These are phyloP conservation scores for Kwoniella heveanensis DNA, from an alignment of 768 basidiomycete species.

Conservation along the genomic window DNA sequence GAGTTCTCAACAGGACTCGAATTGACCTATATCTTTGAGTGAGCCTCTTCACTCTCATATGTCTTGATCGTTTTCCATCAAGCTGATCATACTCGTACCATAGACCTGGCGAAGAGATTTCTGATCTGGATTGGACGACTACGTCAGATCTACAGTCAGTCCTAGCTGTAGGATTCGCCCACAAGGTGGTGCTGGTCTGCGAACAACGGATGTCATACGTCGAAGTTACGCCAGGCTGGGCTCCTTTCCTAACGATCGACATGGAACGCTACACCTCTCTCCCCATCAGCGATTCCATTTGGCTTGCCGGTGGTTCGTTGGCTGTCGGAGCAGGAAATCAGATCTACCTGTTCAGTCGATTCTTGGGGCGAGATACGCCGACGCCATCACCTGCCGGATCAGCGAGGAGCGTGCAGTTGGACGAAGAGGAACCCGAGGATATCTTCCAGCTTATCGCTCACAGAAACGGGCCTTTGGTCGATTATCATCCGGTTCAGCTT, in stretches of 20 bases:
- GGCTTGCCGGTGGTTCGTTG: slow-evolving; percentile 80
- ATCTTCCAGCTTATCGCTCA: slow-evolving; percentile 81
- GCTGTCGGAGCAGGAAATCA: slow-evolving; percentile 81
- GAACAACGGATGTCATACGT: slow-evolving; percentile 92
- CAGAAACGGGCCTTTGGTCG: slow-evolving; percentile 80
- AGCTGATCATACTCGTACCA: neutral
- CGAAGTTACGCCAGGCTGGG: slow-evolving; percentile 77
- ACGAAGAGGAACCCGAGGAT: slow-evolving; percentile 57
- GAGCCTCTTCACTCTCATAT: slow-evolving; percentile 27
- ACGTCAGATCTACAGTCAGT: slow-evolving; percentile 88
- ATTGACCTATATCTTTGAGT: slow-evolving; percentile 68
- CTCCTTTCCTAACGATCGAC: slow-evolving; percentile 61
- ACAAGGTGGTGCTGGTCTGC: slow-evolving; percentile 80
- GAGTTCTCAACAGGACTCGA: slow-evolving; percentile 91
- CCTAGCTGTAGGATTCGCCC: slow-evolving; percentile 80
- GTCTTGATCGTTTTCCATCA: slow-evolving; percentile 57
- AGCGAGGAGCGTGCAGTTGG: slow-evolving; percentile 24
- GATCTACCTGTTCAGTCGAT: slow-evolving; percentile 72
- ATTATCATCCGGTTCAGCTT: slow-evolving; percentile 92
- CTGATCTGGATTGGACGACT: slow-evolving; percentile 90
- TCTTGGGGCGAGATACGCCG: slow-evolving; percentile 36
- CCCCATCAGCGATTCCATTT: slow-evolving; percentile 84
- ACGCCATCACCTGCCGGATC: slow-evolving; percentile 28
- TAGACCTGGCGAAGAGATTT: slow-evolving; percentile 57
- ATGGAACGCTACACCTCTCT: slow-evolving; percentile 72